These are phyloP conservation scores for Anethum foeniculum DNA, from an alignment of 140 eudicot genomes.

Conservation along the genomic window DNA sequence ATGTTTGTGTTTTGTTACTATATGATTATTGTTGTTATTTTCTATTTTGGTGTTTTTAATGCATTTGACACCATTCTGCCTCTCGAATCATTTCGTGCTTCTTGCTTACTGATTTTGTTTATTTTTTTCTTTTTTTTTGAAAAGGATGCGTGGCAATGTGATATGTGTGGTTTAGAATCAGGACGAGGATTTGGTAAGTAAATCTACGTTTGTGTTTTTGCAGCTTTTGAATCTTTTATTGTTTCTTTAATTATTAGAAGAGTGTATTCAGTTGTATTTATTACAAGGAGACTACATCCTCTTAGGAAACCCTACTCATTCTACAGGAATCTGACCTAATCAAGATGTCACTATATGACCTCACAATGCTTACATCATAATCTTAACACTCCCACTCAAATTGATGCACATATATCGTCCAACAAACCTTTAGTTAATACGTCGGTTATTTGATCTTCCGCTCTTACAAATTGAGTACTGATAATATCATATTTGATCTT, in stretches of 20 bases:
- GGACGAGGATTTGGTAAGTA: constrained; percentile 95
- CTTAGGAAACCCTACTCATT: no score
- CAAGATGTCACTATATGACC: no score
- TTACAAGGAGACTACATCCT: no score
- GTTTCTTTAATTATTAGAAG: neutral
- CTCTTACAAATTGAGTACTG: no score
- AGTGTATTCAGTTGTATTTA: no score
- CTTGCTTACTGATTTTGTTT: neutral
- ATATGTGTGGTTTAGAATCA: constrained; percentile 92
- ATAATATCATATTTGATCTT: no score
- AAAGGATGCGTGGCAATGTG: constrained; percentile 99
- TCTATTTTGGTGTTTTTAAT: neutral
- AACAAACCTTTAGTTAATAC: no score
- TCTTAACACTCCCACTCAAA: no score
- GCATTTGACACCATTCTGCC: neutral
- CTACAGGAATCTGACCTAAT: no score
- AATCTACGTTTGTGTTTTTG: neutral
- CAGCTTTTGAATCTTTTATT: neutral
- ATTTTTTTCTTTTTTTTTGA: neutral
- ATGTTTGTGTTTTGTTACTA: neutral
- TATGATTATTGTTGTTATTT: neutral
- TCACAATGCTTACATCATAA: no score
- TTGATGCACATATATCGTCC: no score
- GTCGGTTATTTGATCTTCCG: no score
- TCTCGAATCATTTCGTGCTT: neutral